Evolutionary conservation across 805 yeast genomes (phyloP).

Genomic region (Vanderwaltozyma yarrowii): DNA sequence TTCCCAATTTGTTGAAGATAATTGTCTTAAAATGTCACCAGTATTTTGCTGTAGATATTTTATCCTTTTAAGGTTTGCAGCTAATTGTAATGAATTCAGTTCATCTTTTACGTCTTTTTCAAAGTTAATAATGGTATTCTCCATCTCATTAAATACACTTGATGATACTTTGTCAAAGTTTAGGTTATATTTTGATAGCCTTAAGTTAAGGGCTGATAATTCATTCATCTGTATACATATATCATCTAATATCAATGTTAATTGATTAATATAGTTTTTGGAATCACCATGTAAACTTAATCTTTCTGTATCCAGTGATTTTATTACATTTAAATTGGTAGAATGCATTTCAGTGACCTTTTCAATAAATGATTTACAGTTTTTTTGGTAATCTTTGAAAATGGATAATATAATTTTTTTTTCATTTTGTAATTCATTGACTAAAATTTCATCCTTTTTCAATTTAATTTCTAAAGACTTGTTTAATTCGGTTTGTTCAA

Average conservation of each 20-base stretch:
- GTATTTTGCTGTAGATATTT: neutral
- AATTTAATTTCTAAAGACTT: conserved; percentile 16
- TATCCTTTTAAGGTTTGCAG: neutral
- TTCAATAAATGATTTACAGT: conserved; percentile 8
- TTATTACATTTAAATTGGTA: conserved; percentile 8
- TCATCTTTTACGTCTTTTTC: neutral
- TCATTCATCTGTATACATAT: conserved; percentile 2
- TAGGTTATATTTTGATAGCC: conserved; percentile 5
- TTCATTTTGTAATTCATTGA: conserved; percentile 1
- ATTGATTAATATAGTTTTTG: conserved; percentile 8
- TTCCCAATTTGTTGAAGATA: neutral
- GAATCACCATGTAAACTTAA: conserved; percentile 9
- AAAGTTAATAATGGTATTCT: conserved; percentile 1
- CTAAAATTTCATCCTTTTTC: conserved; percentile 6
- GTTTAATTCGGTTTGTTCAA: conserved; percentile 25
- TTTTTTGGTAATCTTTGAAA: conserved; percentile 14
- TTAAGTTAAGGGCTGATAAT: conserved; percentile 1
- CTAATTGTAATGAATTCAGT: neutral
- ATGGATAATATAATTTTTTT: conserved; percentile 1
- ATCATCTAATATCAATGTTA: conserved; percentile 8
- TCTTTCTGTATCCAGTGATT: conserved; percentile 9
- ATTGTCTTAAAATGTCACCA: neutral
- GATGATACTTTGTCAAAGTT: conserved; percentile 5
- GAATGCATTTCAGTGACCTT: conserved; percentile 12
- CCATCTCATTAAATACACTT: conserved; percentile 5